Base-by-base conservation (phyloP, 148 eudicot genomes). In the Amaranthus hypochondriacus region DNA sequence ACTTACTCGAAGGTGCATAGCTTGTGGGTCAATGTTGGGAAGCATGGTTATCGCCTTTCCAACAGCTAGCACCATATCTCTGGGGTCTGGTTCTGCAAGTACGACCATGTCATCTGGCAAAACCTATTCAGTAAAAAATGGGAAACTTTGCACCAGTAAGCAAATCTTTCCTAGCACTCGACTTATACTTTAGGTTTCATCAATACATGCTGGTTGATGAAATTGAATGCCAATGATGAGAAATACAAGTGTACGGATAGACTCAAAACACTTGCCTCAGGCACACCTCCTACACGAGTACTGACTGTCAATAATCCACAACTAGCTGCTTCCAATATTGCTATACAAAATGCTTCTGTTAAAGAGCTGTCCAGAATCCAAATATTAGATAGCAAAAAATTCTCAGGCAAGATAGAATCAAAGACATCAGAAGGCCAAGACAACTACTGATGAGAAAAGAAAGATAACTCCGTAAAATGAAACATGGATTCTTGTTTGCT, bases 311-410 rank as follows among this genome's bases (percentile, higher is more conserved):
- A 77, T 76, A 94, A 80, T 77, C 98, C 98, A 83, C 98, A 94
- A 78, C 98, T 94, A 74, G 98, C 97, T 81, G 98, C 97, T 85
- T 94, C 98, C 84, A 94, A 75, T 82, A 94, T 91, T 73, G 98
- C 98, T 84, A 94, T 94, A 83, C 98, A 94, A 81, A 94, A 94
- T 48, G 98, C 98, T 87, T 94, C 98, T 52, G 98, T 94, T 67
- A 94, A 86, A 69, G 97, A 94, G 75, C 98, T 94, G 85, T 65
- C 76, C 83, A 80, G 79, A 79, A 68, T 71, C 43, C 57, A 66
- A 14, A 60, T 39, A 73, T 63, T 14, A 70, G 55, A 58, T 74
- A 58, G 21, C 28, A 13, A 8, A 47, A 52, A 69, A 59, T n/a
- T 61, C 12, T 0, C 42, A 70, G 55, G 62, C 51, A 12, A 14